Base-by-base conservation (phyloP, 192 early-diverging fungal genomes). In the Chytriomyces hyalinus region DNA sequence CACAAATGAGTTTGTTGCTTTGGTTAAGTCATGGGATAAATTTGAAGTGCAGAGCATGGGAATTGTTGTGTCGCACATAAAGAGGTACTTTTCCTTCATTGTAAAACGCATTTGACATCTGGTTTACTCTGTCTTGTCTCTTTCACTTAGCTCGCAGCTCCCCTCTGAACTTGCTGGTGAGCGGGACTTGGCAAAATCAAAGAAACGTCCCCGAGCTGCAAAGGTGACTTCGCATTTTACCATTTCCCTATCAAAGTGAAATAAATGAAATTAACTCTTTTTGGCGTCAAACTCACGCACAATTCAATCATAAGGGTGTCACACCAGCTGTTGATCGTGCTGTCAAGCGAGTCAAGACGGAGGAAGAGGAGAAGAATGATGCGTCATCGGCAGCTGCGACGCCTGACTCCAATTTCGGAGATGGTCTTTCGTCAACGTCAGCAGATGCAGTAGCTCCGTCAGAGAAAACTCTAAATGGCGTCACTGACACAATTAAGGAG, bases 21-120 rank as follows among this genome's bases (percentile, higher is more conserved):
- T 96, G 53, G 93, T 99, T 65, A 93, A 93, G 65, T 64, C 70
- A 22, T 94, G 93, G 92, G 93, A 95, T 76, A 86, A 90, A 65
- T 96, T 84, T 75, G 92, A 95, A 63, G 84, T 86, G 6, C 70
- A 73, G 44, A 80, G 70, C 20, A 95, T 94, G 93, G 89, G 82
- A 7, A 88, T 96, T 61, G 80, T 83, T 17, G 87, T 95, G 43
- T 78, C 81, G 49, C 75, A 78, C 67, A 83, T 86, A 59, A 87
- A 85, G 80, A 82, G 81, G 86, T 84, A 28, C 7, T 44, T 26
- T 64, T 17, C 43, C 15, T 11, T 36, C 28, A 22, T 28, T 64
- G 43, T 11, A 6, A 36, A n/a, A 20, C 11, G 5, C 24, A 1
- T 65, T 2, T 69, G 2, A 47, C 67, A 47, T 20, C 2, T n/a